Percentiles rank a stretch among this genome's conserved stretches.
These are phyloP conservation scores for Fusarium sp. DNA, from an alignment of 2,329 filamentous ascomycete species.

Conservation along the genomic window DNA sequence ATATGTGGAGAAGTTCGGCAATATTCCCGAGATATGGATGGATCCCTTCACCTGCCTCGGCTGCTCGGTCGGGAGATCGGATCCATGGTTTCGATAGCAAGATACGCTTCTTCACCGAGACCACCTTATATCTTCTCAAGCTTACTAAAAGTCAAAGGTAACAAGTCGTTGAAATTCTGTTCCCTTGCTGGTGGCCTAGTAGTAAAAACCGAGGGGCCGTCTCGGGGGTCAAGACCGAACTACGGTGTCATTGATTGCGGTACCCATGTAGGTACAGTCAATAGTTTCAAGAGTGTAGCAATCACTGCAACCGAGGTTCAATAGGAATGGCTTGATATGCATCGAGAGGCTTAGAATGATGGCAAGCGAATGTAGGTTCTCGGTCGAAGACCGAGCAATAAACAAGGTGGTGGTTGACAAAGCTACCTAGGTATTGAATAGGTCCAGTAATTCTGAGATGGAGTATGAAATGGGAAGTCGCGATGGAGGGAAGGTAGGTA, in stretches of 20 bases:
- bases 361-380: background rate
- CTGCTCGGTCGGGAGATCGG: conserved; percentile 41
- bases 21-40: conserved; percentile 3
- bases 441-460: background rate
- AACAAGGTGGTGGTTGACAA: background rate
- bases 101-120: background rate
- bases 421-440: background rate
- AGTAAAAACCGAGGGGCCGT: too few relatives aligned
- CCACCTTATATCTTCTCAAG: background rate
- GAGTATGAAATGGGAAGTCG: background rate
- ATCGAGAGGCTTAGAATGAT: background rate
- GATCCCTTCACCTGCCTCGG: conserved; percentile 40
- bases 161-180: background rate
- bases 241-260: background rate
- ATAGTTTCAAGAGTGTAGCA: background rate
- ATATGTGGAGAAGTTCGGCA: conserved; percentile 3
- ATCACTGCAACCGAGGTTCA: conserved; percentile 23
- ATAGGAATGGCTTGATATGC: background rate
- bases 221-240: conserved; percentile 14
- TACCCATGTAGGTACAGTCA: background rate
- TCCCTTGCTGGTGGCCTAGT: background rate
- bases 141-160: background rate
- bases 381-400: conserved; percentile 30
- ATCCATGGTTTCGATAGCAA: background rate
- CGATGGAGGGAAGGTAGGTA: background rate